Evolutionary conservation across 2,329 filamentous ascomycete genomes (phyloP).

Genomic region (Cercospora citrullina): DNA sequence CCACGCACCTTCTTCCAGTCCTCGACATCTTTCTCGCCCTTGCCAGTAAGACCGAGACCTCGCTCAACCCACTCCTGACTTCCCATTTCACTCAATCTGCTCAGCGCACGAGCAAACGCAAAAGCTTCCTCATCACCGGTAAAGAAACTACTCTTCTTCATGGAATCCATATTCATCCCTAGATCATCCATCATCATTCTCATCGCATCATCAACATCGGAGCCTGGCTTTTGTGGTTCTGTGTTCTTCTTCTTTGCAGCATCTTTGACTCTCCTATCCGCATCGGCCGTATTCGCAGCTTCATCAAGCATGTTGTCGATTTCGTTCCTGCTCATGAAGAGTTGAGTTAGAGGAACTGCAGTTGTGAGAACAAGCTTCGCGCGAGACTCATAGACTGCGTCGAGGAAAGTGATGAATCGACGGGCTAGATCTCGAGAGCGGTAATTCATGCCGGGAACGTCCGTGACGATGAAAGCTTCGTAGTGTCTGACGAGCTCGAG

Average conservation of each 20-base stretch:
- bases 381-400: conserved; percentile 88
- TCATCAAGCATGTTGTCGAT: conserved; percentile 49
- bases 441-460: conserved; percentile 70
- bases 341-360: conserved; percentile 76
- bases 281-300: conserved; percentile 32
- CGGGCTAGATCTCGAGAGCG: conserved; percentile 82
- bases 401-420: conserved; percentile 95
- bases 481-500: conserved; percentile 87
- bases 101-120: conserved; percentile 87
- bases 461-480: conserved; percentile 87
- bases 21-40: conserved; percentile 65
- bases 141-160: conserved; percentile 86
- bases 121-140: conserved; percentile 95
- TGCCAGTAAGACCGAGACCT: conserved; percentile 64
- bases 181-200: conserved; percentile 83
- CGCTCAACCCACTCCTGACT: conserved; percentile 93
- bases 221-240: conserved; percentile 27
- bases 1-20: conserved; percentile 66
- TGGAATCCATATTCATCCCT: conserved; percentile 76
- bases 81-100: conserved; percentile 86
- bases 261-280: conserved; percentile 38
- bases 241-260: conserved; percentile 26
- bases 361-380: conserved; percentile 96
- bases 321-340: conserved; percentile 61
- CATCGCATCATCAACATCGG: conserved; percentile 65